Percentiles rank a stretch among this genome's conserved stretches.
These are phyloP conservation scores for Lachnum nothofagi DNA, from an alignment of 2,329 filamentous ascomycete genomes.

Conservation along the genomic window DNA sequence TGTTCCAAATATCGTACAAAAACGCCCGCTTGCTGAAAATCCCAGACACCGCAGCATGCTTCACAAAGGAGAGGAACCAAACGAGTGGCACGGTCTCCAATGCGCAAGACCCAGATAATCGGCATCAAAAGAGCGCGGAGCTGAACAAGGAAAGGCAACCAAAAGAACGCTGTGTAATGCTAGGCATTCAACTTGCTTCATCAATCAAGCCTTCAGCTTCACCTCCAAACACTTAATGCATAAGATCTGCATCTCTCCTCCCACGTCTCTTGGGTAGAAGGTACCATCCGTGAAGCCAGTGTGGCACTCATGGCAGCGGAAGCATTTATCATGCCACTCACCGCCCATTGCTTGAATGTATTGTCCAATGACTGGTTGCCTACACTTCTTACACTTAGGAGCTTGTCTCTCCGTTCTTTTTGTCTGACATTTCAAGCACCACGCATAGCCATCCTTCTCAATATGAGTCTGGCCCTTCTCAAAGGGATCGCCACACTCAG, in stretches of 20 bases:
- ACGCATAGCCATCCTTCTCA: slow-evolving; percentile 95
- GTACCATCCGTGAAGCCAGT: slow-evolving; percentile 60
- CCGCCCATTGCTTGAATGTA: slow-evolving; percentile 83
- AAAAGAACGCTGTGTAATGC: slow-evolving; percentile 1
- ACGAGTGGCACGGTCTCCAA: slow-evolving; percentile 18
- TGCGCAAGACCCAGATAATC: slow-evolving; percentile 6
- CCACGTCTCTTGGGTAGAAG: slow-evolving; percentile 56
- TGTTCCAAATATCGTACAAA: not conserved
- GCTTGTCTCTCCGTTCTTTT: slow-evolving; percentile 83
- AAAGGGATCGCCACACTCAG: slow-evolving; percentile 96
- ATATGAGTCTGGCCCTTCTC: slow-evolving; percentile 65
- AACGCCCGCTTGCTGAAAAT: not conserved
- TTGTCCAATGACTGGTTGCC: slow-evolving; percentile 77
- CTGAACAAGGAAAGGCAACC: slow-evolving; percentile 7
- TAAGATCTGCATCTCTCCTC: slow-evolving; percentile 48
- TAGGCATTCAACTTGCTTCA: not conserved
- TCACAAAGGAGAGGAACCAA: slow-evolving; percentile 14
- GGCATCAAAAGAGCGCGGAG: not conserved
- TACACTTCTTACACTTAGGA: slow-evolving; percentile 83
- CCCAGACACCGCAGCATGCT: not conserved
- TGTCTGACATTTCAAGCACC: slow-evolving; percentile 91
- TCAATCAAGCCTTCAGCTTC: slow-evolving; percentile 48
- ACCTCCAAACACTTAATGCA: slow-evolving; percentile 57
- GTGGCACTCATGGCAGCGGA: slow-evolving; percentile 65
- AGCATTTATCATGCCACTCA: slow-evolving; percentile 93